Evolutionary conservation across 192 early-diverging fungal genomes (phyloP).

Genomic region (Coemansia sp.): DNA sequence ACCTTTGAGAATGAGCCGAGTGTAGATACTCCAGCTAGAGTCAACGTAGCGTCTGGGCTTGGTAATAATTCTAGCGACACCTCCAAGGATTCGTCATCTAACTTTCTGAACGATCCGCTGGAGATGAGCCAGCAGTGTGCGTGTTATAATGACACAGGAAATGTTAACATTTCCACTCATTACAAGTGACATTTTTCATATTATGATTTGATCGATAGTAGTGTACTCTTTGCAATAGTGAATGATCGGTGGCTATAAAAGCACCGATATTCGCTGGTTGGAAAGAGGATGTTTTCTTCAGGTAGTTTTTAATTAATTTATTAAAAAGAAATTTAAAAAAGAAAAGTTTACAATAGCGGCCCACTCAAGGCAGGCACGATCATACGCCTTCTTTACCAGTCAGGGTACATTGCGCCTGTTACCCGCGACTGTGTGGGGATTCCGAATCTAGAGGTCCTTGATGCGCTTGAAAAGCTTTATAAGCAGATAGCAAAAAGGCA

Average conservation of each 20-base stretch:
- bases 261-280: too few species aligned
- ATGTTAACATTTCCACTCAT: too few species aligned
- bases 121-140: not conserved
- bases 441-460: conserved; percentile 7
- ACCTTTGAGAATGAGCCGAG: too few species aligned
- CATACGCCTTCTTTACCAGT: conserved; percentile 11
- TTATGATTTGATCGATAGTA: too few species aligned
- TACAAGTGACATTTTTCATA: too few species aligned
- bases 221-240: too few species aligned
- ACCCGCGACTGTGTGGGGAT: not conserved
- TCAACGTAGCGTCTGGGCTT: not conserved
- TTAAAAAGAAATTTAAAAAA: too few species aligned
- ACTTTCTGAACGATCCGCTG: not conserved
- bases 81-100: not conserved
- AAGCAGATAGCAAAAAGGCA: not conserved
- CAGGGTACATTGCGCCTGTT: conserved; percentile 6
- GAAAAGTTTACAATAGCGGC: too few species aligned
- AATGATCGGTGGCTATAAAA: too few species aligned
- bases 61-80: not conserved
- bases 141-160: too few species aligned
- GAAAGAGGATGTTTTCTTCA: too few species aligned
- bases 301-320: too few species aligned
- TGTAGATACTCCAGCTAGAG: not conserved
- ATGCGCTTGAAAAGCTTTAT: not conserved
- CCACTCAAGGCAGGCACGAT: not conserved